phyloP scores from a whole-genome alignment of 495 filamentous ascomycete species.

The Hypoxylon cercidicola region DNA sequence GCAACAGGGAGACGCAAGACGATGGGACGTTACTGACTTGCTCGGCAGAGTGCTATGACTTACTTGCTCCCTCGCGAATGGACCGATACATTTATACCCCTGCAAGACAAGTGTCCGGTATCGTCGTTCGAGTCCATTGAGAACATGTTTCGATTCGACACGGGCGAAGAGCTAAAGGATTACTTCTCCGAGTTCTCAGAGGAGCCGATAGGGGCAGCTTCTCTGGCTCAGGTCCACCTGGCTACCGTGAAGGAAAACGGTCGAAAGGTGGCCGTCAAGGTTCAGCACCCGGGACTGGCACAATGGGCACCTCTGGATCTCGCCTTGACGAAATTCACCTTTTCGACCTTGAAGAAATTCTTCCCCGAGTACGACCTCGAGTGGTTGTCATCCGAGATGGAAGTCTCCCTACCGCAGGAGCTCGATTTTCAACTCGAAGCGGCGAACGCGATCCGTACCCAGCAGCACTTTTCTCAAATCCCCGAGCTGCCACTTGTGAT shows the following conservation, averaged over 20 bases:
- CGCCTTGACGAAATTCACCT: slow-evolving; percentile 85
- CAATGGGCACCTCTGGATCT: slow-evolving; percentile 94
- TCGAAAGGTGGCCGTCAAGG: slow-evolving; percentile 95
- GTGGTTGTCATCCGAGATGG: slow-evolving; percentile 95
- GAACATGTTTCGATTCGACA: slow-evolving; percentile 85
- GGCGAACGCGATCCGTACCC: slow-evolving; percentile 80
- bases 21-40: slow-evolving; percentile 29
- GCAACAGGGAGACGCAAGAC: background rate
- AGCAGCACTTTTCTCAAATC: slow-evolving; percentile 78
- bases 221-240: slow-evolving; percentile 92
- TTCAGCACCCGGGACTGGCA: slow-evolving; percentile 90
- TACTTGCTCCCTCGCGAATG: slow-evolving; percentile 94
- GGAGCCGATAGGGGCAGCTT: slow-evolving; percentile 88
- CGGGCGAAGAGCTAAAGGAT: slow-evolving; percentile 78
- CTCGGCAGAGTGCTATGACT: slow-evolving; percentile 81
- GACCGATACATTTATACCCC: slow-evolving; percentile 94
- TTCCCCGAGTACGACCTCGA: slow-evolving; percentile 98
- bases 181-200: slow-evolving; percentile 85
- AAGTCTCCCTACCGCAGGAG: slow-evolving; percentile 87
- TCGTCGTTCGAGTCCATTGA: slow-evolving; percentile 90
- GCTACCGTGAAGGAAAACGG: slow-evolving; percentile 87
- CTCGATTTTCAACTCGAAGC: slow-evolving; percentile 90
- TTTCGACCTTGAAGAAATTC: slow-evolving; percentile 86
- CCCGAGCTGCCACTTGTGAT: slow-evolving; percentile 82
- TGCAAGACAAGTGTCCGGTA: slow-evolving; percentile 95